These are phyloP conservation scores for Xylaria castorea DNA, from an alignment of 495 filamentous ascomycete species.

Conservation along the genomic window DNA sequence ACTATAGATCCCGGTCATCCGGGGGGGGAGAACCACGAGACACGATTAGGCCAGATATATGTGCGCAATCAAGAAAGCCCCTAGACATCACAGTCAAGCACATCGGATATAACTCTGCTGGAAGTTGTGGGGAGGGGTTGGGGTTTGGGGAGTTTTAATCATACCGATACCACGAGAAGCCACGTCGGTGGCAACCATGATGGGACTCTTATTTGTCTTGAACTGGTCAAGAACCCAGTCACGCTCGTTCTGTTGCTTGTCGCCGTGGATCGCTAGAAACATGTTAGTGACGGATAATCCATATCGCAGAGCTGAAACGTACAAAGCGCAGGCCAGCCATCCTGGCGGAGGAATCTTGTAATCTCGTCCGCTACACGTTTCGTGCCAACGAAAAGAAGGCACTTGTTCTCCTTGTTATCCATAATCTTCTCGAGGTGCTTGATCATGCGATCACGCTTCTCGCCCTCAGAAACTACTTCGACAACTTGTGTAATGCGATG, in stretches of 20 bases:
- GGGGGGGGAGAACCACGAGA: constrained; percentile 76
- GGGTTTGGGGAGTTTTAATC: constrained; percentile 66
- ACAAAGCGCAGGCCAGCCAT: constrained; percentile 98
- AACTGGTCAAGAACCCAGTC: constrained; percentile 99
- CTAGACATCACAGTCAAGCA: constrained; percentile 90
- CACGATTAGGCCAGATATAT: constrained; percentile 83
- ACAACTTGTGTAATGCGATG: constrained; percentile 98
- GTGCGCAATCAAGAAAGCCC: constrained; percentile 77
- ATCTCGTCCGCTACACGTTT: constrained; percentile 99
- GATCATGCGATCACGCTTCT: constrained; percentile 97
- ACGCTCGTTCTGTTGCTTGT: constrained; percentile 99
- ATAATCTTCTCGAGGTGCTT: constrained; percentile 99
- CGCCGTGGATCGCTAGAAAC: constrained; percentile 86
- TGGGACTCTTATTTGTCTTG: constrained; percentile 93
- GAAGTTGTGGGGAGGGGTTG: constrained; percentile 54
- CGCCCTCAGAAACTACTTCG: constrained; percentile 92
- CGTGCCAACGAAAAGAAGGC: constrained; percentile 95
- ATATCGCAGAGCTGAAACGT: constrained; percentile 49
- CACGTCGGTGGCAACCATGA: constrained; percentile 99
- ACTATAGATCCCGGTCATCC: constrained; percentile 84
- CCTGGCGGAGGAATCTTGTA: constrained; percentile 96
- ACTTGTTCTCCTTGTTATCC: constrained; percentile 92
- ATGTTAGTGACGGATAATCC: constrained; percentile 51
- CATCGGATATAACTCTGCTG: constrained; percentile 73
- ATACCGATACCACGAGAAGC: constrained; percentile 99